A percentile compares a stretch with the other conserved stretches of the same genome.
Conservation (phyloP, 306 rosid genomes). For the Geum urbanum region DNA sequence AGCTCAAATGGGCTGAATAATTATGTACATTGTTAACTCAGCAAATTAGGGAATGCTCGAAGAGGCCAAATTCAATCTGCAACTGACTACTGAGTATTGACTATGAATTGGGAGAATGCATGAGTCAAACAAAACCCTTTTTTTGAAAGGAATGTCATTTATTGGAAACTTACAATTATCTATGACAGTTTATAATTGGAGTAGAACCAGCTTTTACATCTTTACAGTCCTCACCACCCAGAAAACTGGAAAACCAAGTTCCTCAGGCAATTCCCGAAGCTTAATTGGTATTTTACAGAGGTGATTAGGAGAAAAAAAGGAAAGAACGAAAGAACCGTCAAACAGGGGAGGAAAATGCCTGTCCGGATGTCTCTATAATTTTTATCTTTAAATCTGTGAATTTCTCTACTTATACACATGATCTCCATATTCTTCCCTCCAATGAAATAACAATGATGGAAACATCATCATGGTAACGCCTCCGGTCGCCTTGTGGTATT, state of each 20-base stretch:
- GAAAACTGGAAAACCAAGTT: constrained; percentile 44
- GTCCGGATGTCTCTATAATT: constrained; percentile 31
- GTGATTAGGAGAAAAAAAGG: constrained; percentile 36
- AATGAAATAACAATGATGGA: constrained; percentile 93
- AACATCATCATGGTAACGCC: constrained; percentile 95
- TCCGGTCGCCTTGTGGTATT: constrained; percentile 92
- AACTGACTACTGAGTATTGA: neutral
- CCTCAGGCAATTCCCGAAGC: constrained; percentile 36
- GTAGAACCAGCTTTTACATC: constrained; percentile 66
- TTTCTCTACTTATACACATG: constrained; percentile 67
- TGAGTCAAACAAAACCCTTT: constrained; percentile 26
- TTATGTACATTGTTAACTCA: neutral
- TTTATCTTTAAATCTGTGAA: constrained; percentile 19
- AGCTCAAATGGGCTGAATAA: neutral
- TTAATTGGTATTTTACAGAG: constrained; percentile 43
- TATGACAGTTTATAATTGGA: constrained; percentile 46
- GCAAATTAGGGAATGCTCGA: neutral
- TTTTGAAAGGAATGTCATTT: constrained; percentile 40
- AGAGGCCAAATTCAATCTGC: neutral
- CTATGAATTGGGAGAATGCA: neutral
- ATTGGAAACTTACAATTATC: constrained; percentile 53
- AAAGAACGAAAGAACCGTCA: constrained; percentile 8
- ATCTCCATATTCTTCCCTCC: constrained; percentile 99
- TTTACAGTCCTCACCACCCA: constrained; percentile 67
- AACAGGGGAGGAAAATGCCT: constrained; percentile 44